Conservation (phyloP, 805 yeast genomes). For the Kluyveromyces siamensis region DNA sequence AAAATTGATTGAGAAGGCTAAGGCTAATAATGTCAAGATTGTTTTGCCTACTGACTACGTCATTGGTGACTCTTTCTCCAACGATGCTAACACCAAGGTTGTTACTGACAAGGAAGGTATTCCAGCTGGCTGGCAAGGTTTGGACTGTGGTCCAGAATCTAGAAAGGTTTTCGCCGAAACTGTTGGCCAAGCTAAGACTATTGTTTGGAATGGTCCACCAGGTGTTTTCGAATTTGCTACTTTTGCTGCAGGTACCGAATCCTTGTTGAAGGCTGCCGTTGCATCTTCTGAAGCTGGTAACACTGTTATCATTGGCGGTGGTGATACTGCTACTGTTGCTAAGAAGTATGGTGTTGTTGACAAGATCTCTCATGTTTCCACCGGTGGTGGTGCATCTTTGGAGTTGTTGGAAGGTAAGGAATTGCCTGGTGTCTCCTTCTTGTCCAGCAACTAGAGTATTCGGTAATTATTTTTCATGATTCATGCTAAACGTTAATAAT, state of each 20-base stretch:
- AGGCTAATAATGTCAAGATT: conserved; percentile 87
- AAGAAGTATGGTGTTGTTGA: conserved; percentile 96
- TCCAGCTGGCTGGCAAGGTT: conserved; percentile 91
- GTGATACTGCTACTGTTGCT: conserved; percentile 99
- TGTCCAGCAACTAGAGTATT: conserved; percentile 55
- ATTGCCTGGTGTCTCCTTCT: conserved; percentile 94
- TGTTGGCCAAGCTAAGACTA: conserved; percentile 90
- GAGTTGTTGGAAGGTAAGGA: conserved; percentile 98
- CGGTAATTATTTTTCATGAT: not conserved
- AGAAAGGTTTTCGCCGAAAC: conserved; percentile 70
- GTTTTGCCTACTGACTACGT: conserved; percentile 93
- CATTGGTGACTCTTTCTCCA: conserved; percentile 88
- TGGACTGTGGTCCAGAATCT: conserved; percentile 91
- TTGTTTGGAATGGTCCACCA: conserved; percentile 99
- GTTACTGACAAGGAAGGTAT: conserved; percentile 90
- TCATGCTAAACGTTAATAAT: not conserved
- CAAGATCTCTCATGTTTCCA: conserved; percentile 94
- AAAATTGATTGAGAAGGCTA: conserved; percentile 88
- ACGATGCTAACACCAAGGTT: conserved; percentile 77
- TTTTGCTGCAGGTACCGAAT: conserved; percentile 87
- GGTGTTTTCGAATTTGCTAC: conserved; percentile 97
- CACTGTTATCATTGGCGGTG: conserved; percentile 95
- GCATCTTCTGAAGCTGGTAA: conserved; percentile 78
- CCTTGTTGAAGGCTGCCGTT: conserved; percentile 82
- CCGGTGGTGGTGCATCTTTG: conserved; percentile 99